Evolutionary conservation across 2,329 filamentous ascomycete species (phyloP), one percentile per base, ranked within the genome.

Genomic region (Didymella segeticola): DNA sequence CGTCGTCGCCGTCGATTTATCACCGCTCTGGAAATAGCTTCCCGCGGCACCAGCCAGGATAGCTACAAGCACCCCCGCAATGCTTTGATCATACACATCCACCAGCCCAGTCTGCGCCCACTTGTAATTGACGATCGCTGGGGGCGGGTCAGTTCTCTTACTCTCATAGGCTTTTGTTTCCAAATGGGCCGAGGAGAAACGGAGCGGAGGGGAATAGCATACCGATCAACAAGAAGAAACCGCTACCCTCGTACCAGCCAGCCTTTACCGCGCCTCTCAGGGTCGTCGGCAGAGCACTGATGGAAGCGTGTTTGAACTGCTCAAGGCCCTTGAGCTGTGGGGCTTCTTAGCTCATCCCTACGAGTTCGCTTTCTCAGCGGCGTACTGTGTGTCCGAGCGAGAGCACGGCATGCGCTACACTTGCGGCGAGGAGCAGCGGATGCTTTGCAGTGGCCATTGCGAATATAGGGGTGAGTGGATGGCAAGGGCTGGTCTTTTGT

Each of bases 241-340:
- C 67, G 41, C 67, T 69, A 8, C 72, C 72, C 43, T 75, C 70
- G 39, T 72, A 75, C 72, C 71, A 75, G 9, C 71, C 70, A 3
- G 67, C 64, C 39, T 66, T 68, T n/a, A 69, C 62, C 9, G 70
- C 67, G 19, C 66, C 65, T 11, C 64, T 68, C 3, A 75, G 62
- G 5, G 55, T 25, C 2, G 53, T 34, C 1, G 71, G 72, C 1
- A 75, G 56, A 1, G 63, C 58, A 27, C 64, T 66, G n/a, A 73
- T 52, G 6, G 70, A 68, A 0, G 67, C 60, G 15, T 74, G 66
- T 33, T 69, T 69, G 61, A 73, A 73, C 31, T 72, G 69, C 7
- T 71, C 67, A 12, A 73, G 60, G 2, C 72, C 72, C 48, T 73
- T 73, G 11, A 60, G 58, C 70, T 74, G 26, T 9, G 10, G 14